Base-by-base conservation (phyloP, 768 basidiomycete species). In the Botryobasidium botryosum region DNA sequence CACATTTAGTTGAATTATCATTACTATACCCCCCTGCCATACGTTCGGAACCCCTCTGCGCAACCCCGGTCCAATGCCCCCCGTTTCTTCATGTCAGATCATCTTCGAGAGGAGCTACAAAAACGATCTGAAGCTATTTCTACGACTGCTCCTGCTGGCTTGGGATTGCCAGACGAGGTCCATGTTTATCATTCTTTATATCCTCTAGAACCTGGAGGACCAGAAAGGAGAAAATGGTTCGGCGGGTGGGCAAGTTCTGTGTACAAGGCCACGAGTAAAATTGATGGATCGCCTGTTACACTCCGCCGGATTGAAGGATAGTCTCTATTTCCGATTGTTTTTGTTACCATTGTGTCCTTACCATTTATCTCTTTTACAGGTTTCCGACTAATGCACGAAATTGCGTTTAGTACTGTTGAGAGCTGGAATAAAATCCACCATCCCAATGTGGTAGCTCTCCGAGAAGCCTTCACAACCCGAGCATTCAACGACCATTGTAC, bases 401-500 rank as follows among this genome's bases (percentile, higher is more conserved):
- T 69, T 18, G 90, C 92, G 1, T 91, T 99, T 54, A 64, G 62
- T 10, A 63, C 75, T 6, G 79, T 96, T 37, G 91, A 94, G 51
- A 64, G 74, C 13, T 99, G 94, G 94, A 74, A 76, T 1, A 68
- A 72, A 35, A 66, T 97, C 45, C 71, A 67, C 15, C 92, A 97
- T 62, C 90, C 94, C 1, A 78, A 73, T 50, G 78, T 99, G 48
- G 75, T 92, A 13, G 61, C 73, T 6, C 64, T 97, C 18, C 71
- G 74, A 40, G 94, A 97, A 58, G 94, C 92, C 0, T 96, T 99
- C 64, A 97, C 94, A 0, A 92, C 92, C 0, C 72, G 79, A 24
- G 75, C 83, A 1, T 99, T 99, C 60, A 75, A 77, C 44, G 94
- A 97, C 58, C 79, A 78, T 53, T 97, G 91, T 92, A n/a, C n/a